These are phyloP conservation scores for Gonapodya sp. DNA, from an alignment of 192 early-diverging fungal genomes.

Conservation along the genomic window DNA sequence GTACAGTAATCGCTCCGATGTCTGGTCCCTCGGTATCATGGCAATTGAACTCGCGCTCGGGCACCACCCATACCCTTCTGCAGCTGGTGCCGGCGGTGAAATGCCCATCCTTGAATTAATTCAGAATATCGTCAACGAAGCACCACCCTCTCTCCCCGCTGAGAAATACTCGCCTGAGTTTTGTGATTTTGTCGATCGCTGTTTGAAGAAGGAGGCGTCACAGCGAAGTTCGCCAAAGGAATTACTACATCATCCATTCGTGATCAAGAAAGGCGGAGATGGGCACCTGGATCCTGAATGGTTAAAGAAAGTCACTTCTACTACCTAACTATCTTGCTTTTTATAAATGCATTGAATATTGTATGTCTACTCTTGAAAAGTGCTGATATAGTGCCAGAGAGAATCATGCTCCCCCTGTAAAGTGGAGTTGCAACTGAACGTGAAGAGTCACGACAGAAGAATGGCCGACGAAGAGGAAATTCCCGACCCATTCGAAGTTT, in stretches of 20 bases:
- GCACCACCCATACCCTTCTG: conserved; percentile 60
- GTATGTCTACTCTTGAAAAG: too few species aligned
- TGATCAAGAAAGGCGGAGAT: not conserved
- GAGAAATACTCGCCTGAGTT: conserved; percentile 57
- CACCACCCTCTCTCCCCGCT: conserved; percentile 64
- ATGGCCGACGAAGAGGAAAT: not conserved
- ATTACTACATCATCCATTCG: not conserved
- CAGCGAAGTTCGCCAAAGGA: not conserved
- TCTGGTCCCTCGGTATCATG: conserved; percentile 74
- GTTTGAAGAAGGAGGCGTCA: conserved; percentile 34
- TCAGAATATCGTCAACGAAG: conserved; percentile 83
- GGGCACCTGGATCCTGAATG: not conserved
- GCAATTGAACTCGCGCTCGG: conserved; percentile 73
- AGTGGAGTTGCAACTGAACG: too few species aligned
- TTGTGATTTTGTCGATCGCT: conserved; percentile 56
- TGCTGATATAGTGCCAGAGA: too few species aligned
- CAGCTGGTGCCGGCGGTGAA: conserved; percentile 18
- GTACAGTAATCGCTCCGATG: conserved; percentile 73
- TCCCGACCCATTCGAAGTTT: not conserved
- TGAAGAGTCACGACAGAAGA: too few species aligned
- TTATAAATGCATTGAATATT: too few species aligned
- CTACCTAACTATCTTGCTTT: not conserved
- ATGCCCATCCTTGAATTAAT: conserved; percentile 72
- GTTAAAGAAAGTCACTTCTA: not conserved
- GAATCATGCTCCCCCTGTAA: too few species aligned